phyloP scores from a whole-genome alignment of 2,329 filamentous ascomycete species.

The Clonostachys rhizophaga region DNA sequence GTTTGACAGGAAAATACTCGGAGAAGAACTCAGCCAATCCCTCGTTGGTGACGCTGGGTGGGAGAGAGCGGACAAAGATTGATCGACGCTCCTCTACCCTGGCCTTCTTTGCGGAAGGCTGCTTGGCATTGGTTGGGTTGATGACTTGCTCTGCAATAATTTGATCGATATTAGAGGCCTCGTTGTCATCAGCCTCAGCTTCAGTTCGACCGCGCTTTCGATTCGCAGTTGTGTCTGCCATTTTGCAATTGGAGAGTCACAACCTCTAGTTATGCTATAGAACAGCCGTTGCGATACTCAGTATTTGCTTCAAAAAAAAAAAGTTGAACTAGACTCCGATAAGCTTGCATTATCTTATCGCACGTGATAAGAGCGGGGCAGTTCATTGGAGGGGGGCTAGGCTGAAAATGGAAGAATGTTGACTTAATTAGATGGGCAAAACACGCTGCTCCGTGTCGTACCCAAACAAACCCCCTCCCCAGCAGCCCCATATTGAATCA shows the following conservation, averaged over 20 bases:
- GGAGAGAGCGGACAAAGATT: constrained; percentile 87
- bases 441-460: constrained; percentile 2
- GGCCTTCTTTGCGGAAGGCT: constrained; percentile 43
- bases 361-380: constrained; percentile 21
- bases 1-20: constrained; percentile 89
- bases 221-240: constrained; percentile 20
- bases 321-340: constrained; percentile 9
- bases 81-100: constrained; percentile 61
- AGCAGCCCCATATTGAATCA: constrained; percentile 1
- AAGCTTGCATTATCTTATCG: constrained; percentile 19
- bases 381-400: constrained; percentile 9
- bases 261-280: too few species aligned
- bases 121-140: constrained; percentile 21
- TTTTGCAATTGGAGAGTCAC: constrained; percentile 17
- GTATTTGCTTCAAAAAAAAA: constrained; percentile 8
- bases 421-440: constrained; percentile 9
- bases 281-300: too few species aligned
- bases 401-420: constrained; percentile 23
- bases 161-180: background rate
- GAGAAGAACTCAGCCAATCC: constrained; percentile 86
- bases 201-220: constrained; percentile 26
- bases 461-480: constrained; percentile 16
- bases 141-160: constrained; percentile 15
- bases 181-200: constrained; percentile 17
- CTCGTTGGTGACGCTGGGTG: constrained; percentile 73